Base-by-base conservation (phyloP, 2,329 filamentous ascomycete species). In the Talaromyces sp. region DNA sequence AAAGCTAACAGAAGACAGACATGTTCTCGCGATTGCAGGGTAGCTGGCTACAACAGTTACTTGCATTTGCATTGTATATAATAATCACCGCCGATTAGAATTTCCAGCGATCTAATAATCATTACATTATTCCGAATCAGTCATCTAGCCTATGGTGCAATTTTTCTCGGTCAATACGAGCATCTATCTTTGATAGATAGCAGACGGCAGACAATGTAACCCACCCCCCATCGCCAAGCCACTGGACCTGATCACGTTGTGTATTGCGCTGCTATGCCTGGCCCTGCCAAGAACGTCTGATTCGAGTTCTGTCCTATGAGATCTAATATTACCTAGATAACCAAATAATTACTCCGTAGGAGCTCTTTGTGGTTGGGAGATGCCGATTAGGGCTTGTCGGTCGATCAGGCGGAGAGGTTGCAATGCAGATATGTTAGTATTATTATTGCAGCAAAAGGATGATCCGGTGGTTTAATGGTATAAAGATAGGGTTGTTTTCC, bases 11-110 rank as follows among this genome's bases (percentile, higher is more conserved):
- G 35, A n/a, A 31, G 4, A 32, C 35, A 62, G 60, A n/a, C 58
- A 63, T 41, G 61, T 63, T 19, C 61, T 63, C 31, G 58, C 61
- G 1, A 61, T 63, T 24, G 61, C 61, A 2, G 61, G 61, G 14
- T 62, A 35, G 46, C 4, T 3, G 35, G 35, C 2, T 21, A 59
- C 31, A n/a, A 9, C 29, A 11, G 19, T 41, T n/a, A 32, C 27
- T 55, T 24, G n/a, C n/a, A n/a, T n/a, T n/a, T n/a, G n/a, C n/a
- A n/a, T n/a, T n/a, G 26, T 24, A 56, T 46, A 21, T 38, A 55
- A 38, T 19, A 11, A 13, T 6, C n/a, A 35, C 29, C 17, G 38
- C 10, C 29, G 35, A 17, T 17, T 35, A 35, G 32, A 35, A 35
- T 17, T 11, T 5, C 4, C 2, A 38, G 6, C 14, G 35, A 38